Conservation (phyloP, 148 eudicot genomes). For the Salicornia ramosissima region DNA sequence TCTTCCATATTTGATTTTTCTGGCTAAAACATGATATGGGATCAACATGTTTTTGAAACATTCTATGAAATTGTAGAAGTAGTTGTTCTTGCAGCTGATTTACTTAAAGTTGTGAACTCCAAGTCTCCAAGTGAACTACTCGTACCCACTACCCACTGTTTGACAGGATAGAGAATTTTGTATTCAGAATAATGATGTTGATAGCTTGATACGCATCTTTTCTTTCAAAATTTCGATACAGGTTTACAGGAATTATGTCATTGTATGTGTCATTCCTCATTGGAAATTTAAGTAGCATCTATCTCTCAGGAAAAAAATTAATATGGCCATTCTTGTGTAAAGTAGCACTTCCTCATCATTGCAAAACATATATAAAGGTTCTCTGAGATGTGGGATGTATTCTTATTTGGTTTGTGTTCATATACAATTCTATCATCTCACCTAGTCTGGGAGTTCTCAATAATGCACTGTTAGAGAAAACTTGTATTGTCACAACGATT, state of each 20-base stretch:
- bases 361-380: background rate
- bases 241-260: slow-evolving; percentile 9
- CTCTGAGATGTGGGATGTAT: background rate
- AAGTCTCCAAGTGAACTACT: background rate
- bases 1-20: background rate
- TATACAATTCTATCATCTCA: background rate
- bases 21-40: background rate
- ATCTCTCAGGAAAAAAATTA: background rate
- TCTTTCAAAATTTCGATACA: background rate
- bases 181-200: slow-evolving; percentile 5
- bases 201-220: background rate
- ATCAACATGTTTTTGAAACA: background rate
- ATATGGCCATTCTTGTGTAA: background rate
- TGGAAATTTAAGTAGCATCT: slow-evolving; percentile 3
- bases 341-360: background rate
- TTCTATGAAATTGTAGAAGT: background rate
- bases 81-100: background rate
- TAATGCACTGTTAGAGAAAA: background rate
- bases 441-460: background rate
- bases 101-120: background rate
- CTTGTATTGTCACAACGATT: background rate
- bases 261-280: background rate
- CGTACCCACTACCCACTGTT: too few species aligned
- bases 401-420: background rate
- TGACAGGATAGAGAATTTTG: slow-evolving; percentile 10